Evolutionary conservation across 2,329 filamentous ascomycete species (phyloP).

Genomic region (Aspergillus costaricaensis): DNA sequence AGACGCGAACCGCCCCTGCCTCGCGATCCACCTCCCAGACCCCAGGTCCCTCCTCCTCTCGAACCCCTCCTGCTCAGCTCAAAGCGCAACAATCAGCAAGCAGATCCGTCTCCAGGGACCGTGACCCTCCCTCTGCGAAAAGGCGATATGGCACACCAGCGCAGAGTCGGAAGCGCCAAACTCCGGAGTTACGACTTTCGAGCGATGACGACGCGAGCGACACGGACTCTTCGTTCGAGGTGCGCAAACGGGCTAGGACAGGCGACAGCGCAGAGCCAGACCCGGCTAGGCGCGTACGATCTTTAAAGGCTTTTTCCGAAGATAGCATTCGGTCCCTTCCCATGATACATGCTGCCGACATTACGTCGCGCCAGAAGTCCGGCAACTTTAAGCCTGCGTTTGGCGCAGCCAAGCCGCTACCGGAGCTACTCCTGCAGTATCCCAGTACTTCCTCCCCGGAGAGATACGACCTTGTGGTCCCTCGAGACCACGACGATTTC

Average conservation of each 20-base stretch:
- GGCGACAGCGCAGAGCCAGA: constrained; percentile 48
- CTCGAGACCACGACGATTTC: constrained; percentile 76
- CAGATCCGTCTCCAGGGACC: constrained; percentile 35
- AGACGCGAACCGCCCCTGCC: constrained; percentile 35
- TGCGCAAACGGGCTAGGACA: constrained; percentile 46
- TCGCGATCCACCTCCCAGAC: constrained; percentile 33
- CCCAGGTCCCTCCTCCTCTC: constrained; percentile 24
- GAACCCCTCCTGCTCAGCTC: constrained; percentile 24
- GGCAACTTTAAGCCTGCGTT: constrained; percentile 57
- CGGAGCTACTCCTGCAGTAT: constrained; percentile 73
- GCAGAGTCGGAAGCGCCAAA: constrained; percentile 40
- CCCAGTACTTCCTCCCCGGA: constrained; percentile 72
- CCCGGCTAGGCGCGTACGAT: constrained; percentile 47
- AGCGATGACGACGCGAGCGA: constrained; percentile 47
- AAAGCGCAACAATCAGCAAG: constrained; percentile 28
- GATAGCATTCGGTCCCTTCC: constrained; percentile 39
- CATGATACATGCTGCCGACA: constrained; percentile 54
- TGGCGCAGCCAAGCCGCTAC: constrained; percentile 45
- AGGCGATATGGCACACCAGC: constrained; percentile 34
- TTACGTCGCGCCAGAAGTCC: constrained; percentile 46
- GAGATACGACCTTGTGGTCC: constrained; percentile 74
- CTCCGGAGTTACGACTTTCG: constrained; percentile 41
- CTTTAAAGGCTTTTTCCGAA: constrained; percentile 48
- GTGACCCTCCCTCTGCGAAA: constrained; percentile 31
- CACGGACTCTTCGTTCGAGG: constrained; percentile 44